These are phyloP conservation scores for Toxicodendron radicans DNA, from an alignment of 345 rosid genomes.

Conservation along the genomic window DNA sequence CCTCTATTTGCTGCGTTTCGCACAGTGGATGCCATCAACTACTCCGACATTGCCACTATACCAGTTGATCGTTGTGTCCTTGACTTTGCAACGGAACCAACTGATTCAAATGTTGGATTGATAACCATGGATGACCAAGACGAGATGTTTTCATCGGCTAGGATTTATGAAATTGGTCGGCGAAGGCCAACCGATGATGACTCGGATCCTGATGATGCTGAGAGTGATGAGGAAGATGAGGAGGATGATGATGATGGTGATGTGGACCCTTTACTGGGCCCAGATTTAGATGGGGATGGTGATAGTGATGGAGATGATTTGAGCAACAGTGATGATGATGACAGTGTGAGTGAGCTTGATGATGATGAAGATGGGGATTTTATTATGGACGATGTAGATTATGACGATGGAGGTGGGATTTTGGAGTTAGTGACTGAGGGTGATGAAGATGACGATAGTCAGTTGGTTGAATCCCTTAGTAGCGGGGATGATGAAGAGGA, in stretches of 20 bases:
- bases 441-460: conserved; percentile 64
- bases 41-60: conserved; percentile 87
- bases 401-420: conserved; percentile 59
- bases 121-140: conserved; percentile 95
- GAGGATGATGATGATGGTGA: conserved; percentile 84
- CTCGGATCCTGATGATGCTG: conserved; percentile 96
- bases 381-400: conserved; percentile 50
- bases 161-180: conserved; percentile 93
- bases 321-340: conserved; percentile 65
- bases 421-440: conserved; percentile 64
- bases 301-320: conserved; percentile 75
- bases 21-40: conserved; percentile 87
- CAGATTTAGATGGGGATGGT: conserved; percentile 62
- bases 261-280: conserved; percentile 63
- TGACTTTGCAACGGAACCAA: conserved; percentile 89
- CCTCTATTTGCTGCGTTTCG: conserved; percentile 85
- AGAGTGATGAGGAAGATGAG: conserved; percentile 89
- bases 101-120: conserved; percentile 89
- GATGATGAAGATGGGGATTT: conserved; percentile 61
- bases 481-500: conserved; percentile 83
- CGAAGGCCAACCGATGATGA: conserved; percentile 93
- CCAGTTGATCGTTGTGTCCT: conserved; percentile 96
- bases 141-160: conserved; percentile 85
- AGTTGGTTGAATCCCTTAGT: conserved; percentile 66
- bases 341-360: conserved; percentile 58